Evolutionary conservation across 345 rosid species (phyloP).

Genomic region (Citrus sinensis): DNA sequence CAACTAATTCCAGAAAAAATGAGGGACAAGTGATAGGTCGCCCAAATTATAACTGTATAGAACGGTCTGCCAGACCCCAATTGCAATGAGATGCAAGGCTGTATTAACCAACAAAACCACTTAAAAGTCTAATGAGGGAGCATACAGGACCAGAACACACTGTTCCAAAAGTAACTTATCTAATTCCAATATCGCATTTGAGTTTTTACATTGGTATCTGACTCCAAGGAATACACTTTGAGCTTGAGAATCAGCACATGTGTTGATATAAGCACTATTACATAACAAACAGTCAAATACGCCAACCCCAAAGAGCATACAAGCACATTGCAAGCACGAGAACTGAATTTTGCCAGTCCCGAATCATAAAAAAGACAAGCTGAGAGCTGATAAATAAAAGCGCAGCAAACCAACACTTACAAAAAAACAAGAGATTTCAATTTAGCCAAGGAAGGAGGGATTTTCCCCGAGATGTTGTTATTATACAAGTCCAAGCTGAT

Average conservation of each 20-base stretch:
- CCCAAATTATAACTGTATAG: neutral
- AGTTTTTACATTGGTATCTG: neutral
- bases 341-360: neutral
- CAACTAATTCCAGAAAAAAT: neutral
- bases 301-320: neutral
- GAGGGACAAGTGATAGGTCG: neutral
- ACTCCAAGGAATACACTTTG: neutral
- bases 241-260: neutral
- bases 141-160: neutral
- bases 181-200: neutral
- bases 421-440: conserved; percentile 85
- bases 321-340: neutral
- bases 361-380: neutral
- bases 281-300: neutral
- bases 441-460: conserved; percentile 77
- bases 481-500: conserved; percentile 94
- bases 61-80: neutral
- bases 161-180: neutral
- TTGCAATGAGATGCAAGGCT: neutral
- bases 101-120: neutral
- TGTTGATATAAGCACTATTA: neutral
- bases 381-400: neutral
- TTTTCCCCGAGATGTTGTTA: conserved; percentile 80
- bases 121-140: neutral
- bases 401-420: conserved; percentile 42